Percentiles rank a stretch among this genome's conserved stretches.
Evolutionary conservation across 1,284 basidiomycete genomes (phyloP).

Genomic region (Ustilago shanxiensis): DNA sequence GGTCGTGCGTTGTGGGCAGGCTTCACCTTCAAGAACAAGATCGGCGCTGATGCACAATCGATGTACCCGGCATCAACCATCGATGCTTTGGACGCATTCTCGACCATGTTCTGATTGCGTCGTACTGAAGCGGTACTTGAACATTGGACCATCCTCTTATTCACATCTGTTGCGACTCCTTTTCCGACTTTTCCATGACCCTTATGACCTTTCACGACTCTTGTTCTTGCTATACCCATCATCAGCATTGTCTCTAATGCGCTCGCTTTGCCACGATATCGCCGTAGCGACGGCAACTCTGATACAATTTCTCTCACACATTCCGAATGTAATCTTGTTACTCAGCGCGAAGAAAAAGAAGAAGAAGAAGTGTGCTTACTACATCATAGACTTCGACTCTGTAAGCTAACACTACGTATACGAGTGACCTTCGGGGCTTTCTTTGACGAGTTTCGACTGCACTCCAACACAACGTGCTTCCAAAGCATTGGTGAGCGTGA

Average conservation of each 20-base stretch:
- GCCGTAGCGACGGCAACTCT: slow-evolving; percentile 12
- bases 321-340: background rate
- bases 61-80: slow-evolving; percentile 26
- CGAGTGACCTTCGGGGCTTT: background rate
- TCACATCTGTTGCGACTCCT: background rate
- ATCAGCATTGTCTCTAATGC: slow-evolving; percentile 13
- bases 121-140: background rate
- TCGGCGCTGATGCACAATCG: slow-evolving; percentile 45
- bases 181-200: background rate
- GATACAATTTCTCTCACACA: background rate
- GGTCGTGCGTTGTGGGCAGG: slow-evolving; percentile 91
- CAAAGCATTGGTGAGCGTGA: background rate
- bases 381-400: too few species aligned
- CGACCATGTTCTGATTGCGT: slow-evolving; percentile 58
- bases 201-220: slow-evolving; percentile 10
- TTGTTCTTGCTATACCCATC: slow-evolving; percentile 30
- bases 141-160: background rate
- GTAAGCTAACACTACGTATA: too few species aligned
- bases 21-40: slow-evolving; percentile 81
- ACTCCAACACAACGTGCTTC: too few species aligned
- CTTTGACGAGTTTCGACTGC: background rate
- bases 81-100: slow-evolving; percentile 56
- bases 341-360: too few species aligned
- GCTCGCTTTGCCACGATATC: background rate
- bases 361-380: background rate